Conservation (phyloP, 2,329 filamentous ascomycete genomes). For the Fusarium sp. region DNA sequence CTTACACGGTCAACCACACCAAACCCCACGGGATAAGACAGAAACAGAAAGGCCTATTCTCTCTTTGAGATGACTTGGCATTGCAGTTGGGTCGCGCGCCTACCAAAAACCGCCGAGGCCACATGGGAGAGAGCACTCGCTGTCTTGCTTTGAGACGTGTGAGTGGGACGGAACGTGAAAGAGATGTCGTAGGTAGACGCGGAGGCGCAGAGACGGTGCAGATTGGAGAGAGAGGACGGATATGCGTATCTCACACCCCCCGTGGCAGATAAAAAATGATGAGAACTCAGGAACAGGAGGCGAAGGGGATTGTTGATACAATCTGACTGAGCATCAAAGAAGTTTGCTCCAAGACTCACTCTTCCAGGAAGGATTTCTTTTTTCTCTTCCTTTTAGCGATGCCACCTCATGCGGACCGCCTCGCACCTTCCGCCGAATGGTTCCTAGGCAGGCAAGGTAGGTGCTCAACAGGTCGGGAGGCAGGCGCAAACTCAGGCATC, state of each 20-base stretch:
- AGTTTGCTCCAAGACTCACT: neutral
- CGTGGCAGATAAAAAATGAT: constrained; percentile 4
- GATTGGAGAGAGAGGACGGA: constrained; percentile 1
- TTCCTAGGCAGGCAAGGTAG: neutral
- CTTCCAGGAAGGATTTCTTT: neutral
- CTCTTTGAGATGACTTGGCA: constrained; percentile 39
- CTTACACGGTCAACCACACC: constrained; percentile 17
- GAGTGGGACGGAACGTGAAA: constrained; percentile 26
- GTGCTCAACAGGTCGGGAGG: constrained; percentile 1
- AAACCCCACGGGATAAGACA: constrained; percentile 8
- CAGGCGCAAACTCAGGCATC: constrained; percentile 6
- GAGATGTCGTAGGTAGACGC: constrained; percentile 6
- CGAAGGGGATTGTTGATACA: constrained; percentile 11
- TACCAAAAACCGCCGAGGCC: constrained; percentile 30
- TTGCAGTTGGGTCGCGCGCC: constrained; percentile 22
- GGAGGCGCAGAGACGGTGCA: constrained; percentile 11
- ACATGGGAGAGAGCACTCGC: constrained; percentile 35
- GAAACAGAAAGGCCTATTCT: constrained; percentile 5
- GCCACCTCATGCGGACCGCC: neutral
- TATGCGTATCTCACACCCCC: constrained; percentile 1
- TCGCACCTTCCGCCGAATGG: neutral
- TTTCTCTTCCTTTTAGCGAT: neutral
- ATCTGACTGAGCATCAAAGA: constrained; percentile 10
- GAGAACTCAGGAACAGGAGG: constrained; percentile 16
- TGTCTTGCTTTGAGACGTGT: constrained; percentile 42